phyloP scores from a whole-genome alignment of 345 rosid genomes.

The Moricandia arvensis region DNA sequence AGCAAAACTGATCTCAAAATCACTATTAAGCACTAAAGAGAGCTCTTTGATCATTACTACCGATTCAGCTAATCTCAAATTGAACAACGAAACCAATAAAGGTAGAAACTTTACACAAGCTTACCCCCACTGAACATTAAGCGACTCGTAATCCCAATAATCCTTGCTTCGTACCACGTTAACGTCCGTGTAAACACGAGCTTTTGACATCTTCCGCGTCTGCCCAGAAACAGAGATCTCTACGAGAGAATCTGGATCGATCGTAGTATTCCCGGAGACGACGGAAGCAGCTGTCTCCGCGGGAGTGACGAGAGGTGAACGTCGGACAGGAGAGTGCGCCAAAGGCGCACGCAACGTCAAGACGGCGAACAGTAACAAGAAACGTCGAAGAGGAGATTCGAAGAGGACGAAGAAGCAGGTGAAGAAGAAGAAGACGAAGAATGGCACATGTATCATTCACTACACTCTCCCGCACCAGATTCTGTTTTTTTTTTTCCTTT shows the following conservation, averaged over 20 bases:
- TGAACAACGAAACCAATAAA: too few relatives aligned
- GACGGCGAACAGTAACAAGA: conserved; percentile 43
- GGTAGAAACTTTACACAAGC: not conserved
- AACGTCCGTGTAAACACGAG: conserved; percentile 80
- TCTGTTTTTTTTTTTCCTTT: not conserved
- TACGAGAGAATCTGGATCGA: conserved; percentile 7
- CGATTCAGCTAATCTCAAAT: not conserved
- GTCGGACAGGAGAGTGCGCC: conserved; percentile 48
- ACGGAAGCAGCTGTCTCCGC: not conserved
- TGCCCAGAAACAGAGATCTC: conserved; percentile 42
- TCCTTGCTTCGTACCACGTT: conserved; percentile 89
- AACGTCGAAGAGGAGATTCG: conserved; percentile 27
- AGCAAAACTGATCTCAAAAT: not conserved
- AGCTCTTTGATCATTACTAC: not conserved
- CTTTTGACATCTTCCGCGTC: conserved; percentile 66
- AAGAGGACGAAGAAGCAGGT: not conserved
- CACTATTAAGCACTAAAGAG: not conserved
- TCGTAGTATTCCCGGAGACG: not conserved
- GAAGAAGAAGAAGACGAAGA: not conserved
- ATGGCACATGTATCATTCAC: conserved; percentile 34
- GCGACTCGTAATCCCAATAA: conserved; percentile 90
- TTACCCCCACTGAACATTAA: conserved; percentile 86
- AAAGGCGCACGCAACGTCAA: conserved; percentile 50
- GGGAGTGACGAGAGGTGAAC: conserved; percentile 15
- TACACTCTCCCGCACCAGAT: conserved; percentile 2